phyloP scores from a whole-genome alignment of 2,329 filamentous ascomycete genomes.

The Colletotrichum costaricense region DNA sequence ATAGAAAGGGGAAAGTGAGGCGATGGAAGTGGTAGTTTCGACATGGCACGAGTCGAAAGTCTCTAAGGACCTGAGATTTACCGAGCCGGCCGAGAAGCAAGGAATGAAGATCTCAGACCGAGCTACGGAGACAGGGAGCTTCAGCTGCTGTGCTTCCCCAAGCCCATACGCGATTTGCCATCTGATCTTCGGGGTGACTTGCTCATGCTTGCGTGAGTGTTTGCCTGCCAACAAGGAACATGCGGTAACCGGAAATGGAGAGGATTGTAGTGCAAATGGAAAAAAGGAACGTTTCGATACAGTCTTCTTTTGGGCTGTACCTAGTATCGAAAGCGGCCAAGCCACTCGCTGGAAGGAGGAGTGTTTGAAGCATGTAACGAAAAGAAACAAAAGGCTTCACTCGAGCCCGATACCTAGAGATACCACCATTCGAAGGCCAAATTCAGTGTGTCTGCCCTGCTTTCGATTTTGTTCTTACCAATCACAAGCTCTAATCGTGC shows the following conservation, averaged over 20 bases:
- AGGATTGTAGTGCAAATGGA: background rate
- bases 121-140: background rate
- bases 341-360: background rate
- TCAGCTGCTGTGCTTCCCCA: background rate
- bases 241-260: background rate
- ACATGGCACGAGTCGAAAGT: background rate
- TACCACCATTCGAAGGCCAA: background rate
- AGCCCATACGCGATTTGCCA: background rate
- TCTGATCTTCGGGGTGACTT: conserved; percentile 3
- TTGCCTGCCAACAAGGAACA: background rate
- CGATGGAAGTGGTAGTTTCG: background rate
- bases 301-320: background rate
- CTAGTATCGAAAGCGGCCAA: background rate
- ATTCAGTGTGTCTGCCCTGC: background rate
- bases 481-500: background rate
- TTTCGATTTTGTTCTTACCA: background rate
- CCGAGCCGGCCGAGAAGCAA: background rate
- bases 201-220: background rate
- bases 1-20: background rate
- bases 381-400: background rate
- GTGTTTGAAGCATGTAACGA: background rate
- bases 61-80: background rate
- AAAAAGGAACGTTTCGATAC: background rate
- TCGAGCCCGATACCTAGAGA: background rate
- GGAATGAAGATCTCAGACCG: background rate